Conservation (phyloP, 2,329 filamentous ascomycete genomes). For the Fusarium sp. region DNA sequence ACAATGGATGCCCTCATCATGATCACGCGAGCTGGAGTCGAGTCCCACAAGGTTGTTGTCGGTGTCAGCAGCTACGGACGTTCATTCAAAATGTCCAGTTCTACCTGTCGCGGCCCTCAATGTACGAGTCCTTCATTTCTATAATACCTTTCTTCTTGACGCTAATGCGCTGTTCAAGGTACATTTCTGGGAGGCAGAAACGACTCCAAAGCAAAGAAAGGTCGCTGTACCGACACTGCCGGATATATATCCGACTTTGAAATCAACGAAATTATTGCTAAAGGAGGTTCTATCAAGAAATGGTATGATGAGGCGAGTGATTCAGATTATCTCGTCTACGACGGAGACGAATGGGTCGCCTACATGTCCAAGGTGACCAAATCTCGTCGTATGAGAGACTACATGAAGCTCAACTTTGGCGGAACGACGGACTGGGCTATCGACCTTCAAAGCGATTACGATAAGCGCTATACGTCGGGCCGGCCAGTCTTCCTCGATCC, state of each 20-base stretch:
- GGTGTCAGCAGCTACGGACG: slow-evolving; percentile 48
- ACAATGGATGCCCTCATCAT: slow-evolving; percentile 46
- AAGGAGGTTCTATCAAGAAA: neutral
- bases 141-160: too few species aligned
- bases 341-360: slow-evolving; percentile 35
- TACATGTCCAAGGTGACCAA: slow-evolving; percentile 41
- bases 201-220: slow-evolving; percentile 3
- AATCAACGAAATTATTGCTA: slow-evolving; percentile 37
- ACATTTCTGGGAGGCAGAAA: too few species aligned
- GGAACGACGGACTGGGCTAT: slow-evolving; percentile 43
- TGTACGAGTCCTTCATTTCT: too few species aligned
- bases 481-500: too few species aligned
- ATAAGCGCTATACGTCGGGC: too few species aligned
- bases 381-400: slow-evolving; percentile 7
- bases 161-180: too few species aligned
- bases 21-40: slow-evolving; percentile 49
- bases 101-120: too few species aligned
- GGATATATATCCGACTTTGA: slow-evolving; percentile 49
- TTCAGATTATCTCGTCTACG: slow-evolving; percentile 38
- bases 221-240: slow-evolving; percentile 28
- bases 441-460: too few species aligned
- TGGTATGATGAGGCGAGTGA: slow-evolving; percentile 7
- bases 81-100: slow-evolving; percentile 51
- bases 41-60: slow-evolving; percentile 45
- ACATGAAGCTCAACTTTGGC: slow-evolving; percentile 34